phyloP scores from a whole-genome alignment of 441 rosid genomes.

The Macaranga tanarius region DNA sequence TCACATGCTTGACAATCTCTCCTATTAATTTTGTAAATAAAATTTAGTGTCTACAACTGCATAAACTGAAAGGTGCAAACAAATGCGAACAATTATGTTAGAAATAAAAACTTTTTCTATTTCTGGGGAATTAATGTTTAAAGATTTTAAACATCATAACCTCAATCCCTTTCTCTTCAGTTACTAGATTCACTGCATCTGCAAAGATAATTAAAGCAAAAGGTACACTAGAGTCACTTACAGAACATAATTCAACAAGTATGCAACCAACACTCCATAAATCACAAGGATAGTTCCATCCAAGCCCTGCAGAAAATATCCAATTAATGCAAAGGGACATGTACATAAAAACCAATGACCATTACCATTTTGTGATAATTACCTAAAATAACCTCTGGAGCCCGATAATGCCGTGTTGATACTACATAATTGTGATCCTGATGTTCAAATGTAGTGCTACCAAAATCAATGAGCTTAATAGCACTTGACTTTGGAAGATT shows the following conservation, averaged over 20 bases:
- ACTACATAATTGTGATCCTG: slow-evolving; percentile 87
- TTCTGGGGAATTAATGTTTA: not conserved
- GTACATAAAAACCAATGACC: not conserved
- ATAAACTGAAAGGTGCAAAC: not conserved
- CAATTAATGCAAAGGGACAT: not conserved
- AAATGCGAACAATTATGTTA: no score
- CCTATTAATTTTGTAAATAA: not conserved
- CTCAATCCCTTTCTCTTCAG: not conserved
- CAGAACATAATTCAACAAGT: slow-evolving; percentile 88
- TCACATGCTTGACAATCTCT: not conserved
- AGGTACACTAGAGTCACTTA: slow-evolving; percentile 36
- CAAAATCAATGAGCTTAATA: slow-evolving; percentile 93
- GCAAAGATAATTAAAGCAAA: not conserved
- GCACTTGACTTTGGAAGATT: slow-evolving; percentile 90
- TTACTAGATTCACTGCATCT: not conserved
- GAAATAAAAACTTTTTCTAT: not conserved
- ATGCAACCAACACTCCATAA: slow-evolving; percentile 96
- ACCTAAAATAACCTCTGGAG: slow-evolving; percentile 94
- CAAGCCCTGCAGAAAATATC: slow-evolving; percentile 56
- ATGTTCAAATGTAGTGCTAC: slow-evolving; percentile 86
- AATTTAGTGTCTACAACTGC: not conserved
- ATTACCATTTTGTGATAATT: slow-evolving; percentile 17
- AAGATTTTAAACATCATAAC: not conserved
- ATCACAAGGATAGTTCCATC: slow-evolving; percentile 96
- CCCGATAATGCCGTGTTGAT: slow-evolving; percentile 93